Evolutionary conservation across 2,329 filamentous ascomycete genomes (phyloP).

Genomic region (Fusarium coffeatum): DNA sequence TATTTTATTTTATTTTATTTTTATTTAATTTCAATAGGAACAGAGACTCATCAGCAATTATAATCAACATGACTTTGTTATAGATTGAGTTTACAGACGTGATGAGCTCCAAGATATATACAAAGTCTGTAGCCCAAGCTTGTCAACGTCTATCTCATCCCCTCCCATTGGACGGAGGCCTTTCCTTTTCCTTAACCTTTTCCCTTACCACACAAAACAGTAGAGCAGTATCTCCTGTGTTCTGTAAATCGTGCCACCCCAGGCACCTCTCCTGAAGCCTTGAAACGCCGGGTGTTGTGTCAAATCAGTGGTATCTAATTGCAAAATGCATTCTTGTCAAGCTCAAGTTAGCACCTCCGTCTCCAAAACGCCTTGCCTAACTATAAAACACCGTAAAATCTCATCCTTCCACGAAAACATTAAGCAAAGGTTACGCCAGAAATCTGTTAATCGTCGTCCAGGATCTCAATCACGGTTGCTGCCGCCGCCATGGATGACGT

Average conservation of each 20-base stretch:
- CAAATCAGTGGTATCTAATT: slow-evolving; percentile 37
- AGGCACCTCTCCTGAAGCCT: not conserved
- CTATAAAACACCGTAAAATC: not conserved
- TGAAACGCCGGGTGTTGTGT: slow-evolving; percentile 30
- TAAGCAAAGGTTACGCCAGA: not conserved
- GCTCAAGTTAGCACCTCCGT: slow-evolving; percentile 7
- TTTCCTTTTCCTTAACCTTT: not conserved
- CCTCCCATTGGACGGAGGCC: not conserved
- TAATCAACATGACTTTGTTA: not conserved
- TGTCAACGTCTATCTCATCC: not conserved
- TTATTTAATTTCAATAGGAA: not conserved
- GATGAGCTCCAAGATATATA: not conserved
- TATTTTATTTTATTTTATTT: not conserved
- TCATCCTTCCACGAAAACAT: not conserved
- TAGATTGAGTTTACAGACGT: not conserved
- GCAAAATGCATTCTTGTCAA: slow-evolving; percentile 29
- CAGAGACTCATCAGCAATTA: not conserved
- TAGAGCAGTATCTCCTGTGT: not conserved
- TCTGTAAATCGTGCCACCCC: not conserved
- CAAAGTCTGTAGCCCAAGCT: not conserved
- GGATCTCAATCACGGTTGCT: slow-evolving; percentile 45
- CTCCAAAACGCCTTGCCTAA: slow-evolving; percentile 31
- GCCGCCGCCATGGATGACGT: slow-evolving; percentile 9
- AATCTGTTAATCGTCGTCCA: slow-evolving; percentile 40
- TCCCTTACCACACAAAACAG: not conserved